Evolutionary conservation across 139 green algal species (phyloP).

Genomic region (Chloropicon primus): DNA sequence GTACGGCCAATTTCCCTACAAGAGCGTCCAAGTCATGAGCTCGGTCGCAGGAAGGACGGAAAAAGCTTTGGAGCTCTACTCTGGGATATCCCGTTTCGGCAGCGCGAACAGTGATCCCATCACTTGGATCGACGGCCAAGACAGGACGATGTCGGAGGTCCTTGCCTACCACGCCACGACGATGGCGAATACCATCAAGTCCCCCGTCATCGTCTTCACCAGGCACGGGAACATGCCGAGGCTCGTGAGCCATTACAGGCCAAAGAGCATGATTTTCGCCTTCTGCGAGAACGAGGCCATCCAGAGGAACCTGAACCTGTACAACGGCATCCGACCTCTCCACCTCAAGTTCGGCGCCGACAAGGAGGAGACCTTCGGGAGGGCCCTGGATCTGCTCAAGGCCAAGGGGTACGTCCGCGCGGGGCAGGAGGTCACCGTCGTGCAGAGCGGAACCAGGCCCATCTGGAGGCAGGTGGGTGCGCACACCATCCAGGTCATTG

Average conservation of each 20-base stretch:
- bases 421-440: slow-evolving; percentile 58
- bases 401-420: slow-evolving; percentile 30
- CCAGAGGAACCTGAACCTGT: slow-evolving; percentile 66
- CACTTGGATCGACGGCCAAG: not conserved
- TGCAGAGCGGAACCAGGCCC: slow-evolving; percentile 57
- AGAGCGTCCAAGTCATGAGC: slow-evolving; percentile 24
- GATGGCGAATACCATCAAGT: slow-evolving; percentile 76
- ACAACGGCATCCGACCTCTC: slow-evolving; percentile 37
- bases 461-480: slow-evolving; percentile 65
- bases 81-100: not conserved
- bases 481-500: slow-evolving; percentile 55
- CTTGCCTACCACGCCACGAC: slow-evolving; percentile 74
- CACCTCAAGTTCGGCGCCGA: not conserved
- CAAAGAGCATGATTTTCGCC: slow-evolving; percentile 56
- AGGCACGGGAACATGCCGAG: slow-evolving; percentile 60
- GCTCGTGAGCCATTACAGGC: slow-evolving; percentile 72
- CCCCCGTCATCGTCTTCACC: slow-evolving; percentile 71
- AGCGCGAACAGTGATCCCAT: not conserved
- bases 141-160: slow-evolving; percentile 30
- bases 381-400: slow-evolving; percentile 48
- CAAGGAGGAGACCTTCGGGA: slow-evolving; percentile 9
- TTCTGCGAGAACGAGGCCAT: slow-evolving; percentile 64
- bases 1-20: slow-evolving; percentile 49
- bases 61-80: not conserved
- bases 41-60: not conserved